Evolutionary conservation across 805 yeast genomes (phyloP), one percentile per base, ranked within the genome.

Genomic region (Jamesozyma piceae): DNA sequence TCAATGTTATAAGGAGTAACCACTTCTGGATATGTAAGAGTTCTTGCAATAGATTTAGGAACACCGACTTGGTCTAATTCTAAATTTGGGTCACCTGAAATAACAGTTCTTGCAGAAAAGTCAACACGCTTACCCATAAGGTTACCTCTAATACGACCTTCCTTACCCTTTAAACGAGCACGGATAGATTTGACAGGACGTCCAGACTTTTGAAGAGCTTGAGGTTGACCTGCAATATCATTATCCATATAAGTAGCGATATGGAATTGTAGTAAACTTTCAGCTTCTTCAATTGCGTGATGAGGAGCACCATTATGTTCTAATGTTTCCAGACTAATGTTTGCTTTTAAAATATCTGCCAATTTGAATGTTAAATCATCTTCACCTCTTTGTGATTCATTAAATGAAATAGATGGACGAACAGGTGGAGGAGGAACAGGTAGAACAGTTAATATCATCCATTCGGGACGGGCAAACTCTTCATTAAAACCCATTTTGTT

Each of bases 341-440:
- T 92, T 3, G 98, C 97, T 65, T 92, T 92, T 57, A 92, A 69
- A 40, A 92, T 89, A 73, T 92, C 99, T 8, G 97, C 97, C 51
- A 92, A 73, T 66, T 92, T 92, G 64, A 89, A 92, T 2, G 99
- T 92, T 67, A 92, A 81, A 73, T 92, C 99, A 77, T 92, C 99
- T 65, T 92, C 98, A 54, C 97, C 97, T 69, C 98, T 80, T 48
- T 95, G 96, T 10, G 97, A 86, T 62, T 92, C 98, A 53, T 92
- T 92, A 57, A 92, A 89, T 2, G 98, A 96, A 68, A 92, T 92
- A 20, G 95, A 85, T 10, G 99, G 99, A 65, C 99, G 82, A 28
- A 92, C 99, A 29, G 97, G 97, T 48, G 99, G 99, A 40, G 99
- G 99, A 35, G 99, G 99, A 17, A 92, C 98, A 1, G 99, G 98